These are phyloP conservation scores for Urtica urens DNA, from an alignment of 306 rosid genomes.

Conservation along the genomic window DNA sequence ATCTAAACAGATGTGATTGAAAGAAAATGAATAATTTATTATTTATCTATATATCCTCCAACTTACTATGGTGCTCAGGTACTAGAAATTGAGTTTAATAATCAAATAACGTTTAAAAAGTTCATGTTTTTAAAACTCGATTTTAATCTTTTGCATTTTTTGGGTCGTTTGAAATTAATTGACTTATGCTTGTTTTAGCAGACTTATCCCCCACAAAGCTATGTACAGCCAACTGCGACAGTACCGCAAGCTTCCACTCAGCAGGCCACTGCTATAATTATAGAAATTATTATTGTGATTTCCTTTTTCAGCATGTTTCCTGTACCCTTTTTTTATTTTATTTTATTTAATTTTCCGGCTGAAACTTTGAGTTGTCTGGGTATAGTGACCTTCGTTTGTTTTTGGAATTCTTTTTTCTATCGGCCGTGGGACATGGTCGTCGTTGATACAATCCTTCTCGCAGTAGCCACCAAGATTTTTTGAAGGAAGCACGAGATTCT, in stretches of 20 bases:
- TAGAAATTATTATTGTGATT: conserved; percentile 52
- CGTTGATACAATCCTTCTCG: conserved; percentile 58
- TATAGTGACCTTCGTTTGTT: too few species aligned
- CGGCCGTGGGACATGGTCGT: conserved; percentile 75
- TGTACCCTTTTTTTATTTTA: neutral
- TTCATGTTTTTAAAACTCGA: neutral
- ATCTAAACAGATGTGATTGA: too few species aligned
- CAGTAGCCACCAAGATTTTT: conserved; percentile 63
- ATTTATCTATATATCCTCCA: too few species aligned
- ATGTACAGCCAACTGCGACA: conserved; percentile 48
- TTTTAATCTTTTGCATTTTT: too few species aligned
- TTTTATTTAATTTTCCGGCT: neutral
- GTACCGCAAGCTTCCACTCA: conserved; percentile 37
- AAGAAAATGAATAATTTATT: too few species aligned
- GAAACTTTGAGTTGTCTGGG: conserved; percentile 16
- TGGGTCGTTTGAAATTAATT: neutral
- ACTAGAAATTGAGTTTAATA: neutral
- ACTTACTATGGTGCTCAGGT: conserved; percentile 93
- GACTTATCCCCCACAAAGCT: conserved; percentile 52
- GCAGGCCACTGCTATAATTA: conserved; percentile 73
- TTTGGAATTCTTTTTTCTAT: too few species aligned
- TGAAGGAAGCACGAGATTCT: conserved; percentile 40
- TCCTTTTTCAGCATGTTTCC: neutral
- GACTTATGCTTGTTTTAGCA: conserved; percentile 5
- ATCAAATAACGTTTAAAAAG: neutral